These are phyloP conservation scores for Diaporthe australafricana DNA, from an alignment of 2,329 filamentous ascomycete species.

Conservation along the genomic window DNA sequence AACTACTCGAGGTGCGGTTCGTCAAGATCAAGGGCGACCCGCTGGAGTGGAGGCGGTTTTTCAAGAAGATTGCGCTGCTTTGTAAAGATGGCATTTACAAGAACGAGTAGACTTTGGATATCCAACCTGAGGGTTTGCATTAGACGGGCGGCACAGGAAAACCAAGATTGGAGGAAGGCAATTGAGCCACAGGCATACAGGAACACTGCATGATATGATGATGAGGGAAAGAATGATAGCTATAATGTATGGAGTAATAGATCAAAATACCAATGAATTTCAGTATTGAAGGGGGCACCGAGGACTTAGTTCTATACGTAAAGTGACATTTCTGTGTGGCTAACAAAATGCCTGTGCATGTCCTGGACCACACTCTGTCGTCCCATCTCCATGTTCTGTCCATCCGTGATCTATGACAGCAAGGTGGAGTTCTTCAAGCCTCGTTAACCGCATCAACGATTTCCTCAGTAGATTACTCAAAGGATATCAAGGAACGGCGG, in stretches of 20 bases:
- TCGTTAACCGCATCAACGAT: too few relatives aligned
- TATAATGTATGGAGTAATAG: slow-evolving; percentile 13
- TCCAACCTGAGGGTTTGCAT: not conserved
- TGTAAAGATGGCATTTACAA: slow-evolving; percentile 87
- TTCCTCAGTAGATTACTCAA: not conserved
- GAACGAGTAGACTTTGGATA: slow-evolving; percentile 52
- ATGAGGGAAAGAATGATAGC: slow-evolving; percentile 6
- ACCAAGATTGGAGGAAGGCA: not conserved
- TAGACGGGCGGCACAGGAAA: slow-evolving; percentile 1
- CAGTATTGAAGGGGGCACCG: not conserved
- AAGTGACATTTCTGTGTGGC: too few relatives aligned
- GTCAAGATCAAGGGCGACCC: slow-evolving; percentile 96
- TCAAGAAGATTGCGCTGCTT: slow-evolving; percentile 92
- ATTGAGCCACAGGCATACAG: not conserved
- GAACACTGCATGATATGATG: slow-evolving; percentile 19
- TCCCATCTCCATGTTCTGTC: too few relatives aligned
- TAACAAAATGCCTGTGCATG: not conserved
- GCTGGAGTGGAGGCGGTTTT: slow-evolving; percentile 94
- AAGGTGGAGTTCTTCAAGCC: not conserved
- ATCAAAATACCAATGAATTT: not conserved
- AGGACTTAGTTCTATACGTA: not conserved
- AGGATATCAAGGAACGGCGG: not conserved
- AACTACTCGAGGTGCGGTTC: slow-evolving; percentile 87
- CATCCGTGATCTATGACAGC: not conserved
- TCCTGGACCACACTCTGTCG: too few relatives aligned